Evolutionary conservation across 257 asterid species (phyloP), one percentile per base, ranked within the genome.

Genomic region (Ilex asprella): DNA sequence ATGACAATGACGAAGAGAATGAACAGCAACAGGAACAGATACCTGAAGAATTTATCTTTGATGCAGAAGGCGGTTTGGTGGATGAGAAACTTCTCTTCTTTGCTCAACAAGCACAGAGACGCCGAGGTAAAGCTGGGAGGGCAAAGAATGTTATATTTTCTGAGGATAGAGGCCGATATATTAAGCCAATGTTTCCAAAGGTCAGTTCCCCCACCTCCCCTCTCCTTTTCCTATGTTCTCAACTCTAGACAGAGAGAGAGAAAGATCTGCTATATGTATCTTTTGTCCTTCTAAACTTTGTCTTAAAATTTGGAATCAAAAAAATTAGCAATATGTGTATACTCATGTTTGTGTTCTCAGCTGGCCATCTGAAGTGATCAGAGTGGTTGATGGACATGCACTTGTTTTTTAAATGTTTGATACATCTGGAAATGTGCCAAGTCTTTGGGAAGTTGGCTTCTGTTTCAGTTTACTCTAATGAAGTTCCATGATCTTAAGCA

Each of bases 141-240:
- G 99, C 99, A 9, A 92, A 87, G 82, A 92, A 92, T 63, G 97
- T 92, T 35, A 89, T 92, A 68, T 87, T 92, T 78, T 92, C 97
- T 43, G 99, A 92, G 72, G 99, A 92, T 76, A 86, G 99, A 70
- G 99, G 99, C 29, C 81, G 97, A 57, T 89, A 92, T 59, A 87
- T 89, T 56, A 92, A 92, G 81, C 99, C 97, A 53, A 86, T 89
- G 99, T 95, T 92, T 83, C 99, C 99, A 30, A 92, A 92, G 97
- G 99, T 92, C 55, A 51, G 62, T 55, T 64, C 39, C 56, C 52
- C 60, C 50, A 0, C 41, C 8, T 1, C 8, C 8, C 41, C 5
- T 21, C 27, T 1, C 27, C 27, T 21, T 21, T 21, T 21, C 27
- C 27, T 21, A 21, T 21, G 27, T 8, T 35, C 41, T 35, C 41